Percentiles rank a stretch among this genome's conserved stretches.
phyloP scores from a whole-genome alignment of 2,329 filamentous ascomycete species.

The Colletotrichum destructivum region DNA sequence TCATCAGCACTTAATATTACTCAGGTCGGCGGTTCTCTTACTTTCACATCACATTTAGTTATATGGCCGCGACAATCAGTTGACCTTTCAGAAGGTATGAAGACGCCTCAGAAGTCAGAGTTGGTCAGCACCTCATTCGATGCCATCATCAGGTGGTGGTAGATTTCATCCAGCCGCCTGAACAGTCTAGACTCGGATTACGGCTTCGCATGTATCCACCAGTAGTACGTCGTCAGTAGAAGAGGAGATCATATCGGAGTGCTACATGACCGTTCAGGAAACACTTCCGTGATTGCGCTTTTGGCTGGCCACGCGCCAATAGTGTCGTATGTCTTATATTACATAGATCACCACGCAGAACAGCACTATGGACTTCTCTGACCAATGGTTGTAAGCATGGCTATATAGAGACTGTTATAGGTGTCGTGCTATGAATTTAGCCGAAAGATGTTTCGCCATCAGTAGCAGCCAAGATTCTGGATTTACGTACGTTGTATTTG shows the following conservation, averaged over 20 bases:
- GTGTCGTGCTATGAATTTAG: neutral
- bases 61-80: no score
- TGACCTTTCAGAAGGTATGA: no score
- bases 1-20: no score
- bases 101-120: no score
- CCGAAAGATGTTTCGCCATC: neutral
- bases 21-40: no score
- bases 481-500: neutral
- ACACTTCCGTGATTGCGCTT: neutral
- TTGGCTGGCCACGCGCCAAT: neutral
- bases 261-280: neutral
- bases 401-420: neutral
- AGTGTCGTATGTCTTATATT: neutral
- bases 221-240: neutral
- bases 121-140: no score
- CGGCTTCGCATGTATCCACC: neutral
- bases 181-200: neutral
- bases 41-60: no score
- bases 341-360: neutral
- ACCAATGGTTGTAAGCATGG: neutral
- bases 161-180: neutral
- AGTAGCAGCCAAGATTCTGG: conserved; percentile 5
- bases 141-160: neutral
- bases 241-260: neutral
- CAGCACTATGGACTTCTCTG: neutral